These are phyloP conservation scores for Vitis hybrid DNA, from an alignment of 177 flowering plant genomes.

Conservation along the genomic window DNA sequence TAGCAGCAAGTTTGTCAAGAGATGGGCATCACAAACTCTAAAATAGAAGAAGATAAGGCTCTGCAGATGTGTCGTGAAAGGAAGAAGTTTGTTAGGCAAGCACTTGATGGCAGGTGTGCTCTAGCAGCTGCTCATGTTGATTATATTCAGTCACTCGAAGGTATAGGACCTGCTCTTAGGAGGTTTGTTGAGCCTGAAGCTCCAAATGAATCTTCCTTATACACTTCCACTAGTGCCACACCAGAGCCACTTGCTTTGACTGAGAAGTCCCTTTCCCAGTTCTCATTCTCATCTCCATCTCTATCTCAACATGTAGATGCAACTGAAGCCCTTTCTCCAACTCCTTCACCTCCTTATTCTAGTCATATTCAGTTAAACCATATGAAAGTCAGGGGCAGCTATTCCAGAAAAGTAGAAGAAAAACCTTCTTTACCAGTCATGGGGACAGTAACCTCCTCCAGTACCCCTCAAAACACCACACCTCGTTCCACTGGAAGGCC, in stretches of 20 bases:
- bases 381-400: conserved; percentile 56
- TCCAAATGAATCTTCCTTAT: conserved; percentile 57
- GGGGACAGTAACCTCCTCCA: conserved; percentile 53
- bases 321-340: conserved; percentile 47
- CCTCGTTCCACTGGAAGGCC: conserved; percentile 41
- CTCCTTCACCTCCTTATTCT: conserved; percentile 68
- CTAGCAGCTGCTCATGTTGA: conserved; percentile 80
- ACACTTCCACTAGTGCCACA: conserved; percentile 68
- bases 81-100: conserved; percentile 76
- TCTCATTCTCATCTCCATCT: conserved; percentile 69
- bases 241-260: conserved; percentile 71
- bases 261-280: conserved; percentile 67
- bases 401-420: conserved; percentile 69
- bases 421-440: conserved; percentile 47
- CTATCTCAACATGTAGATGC: conserved; percentile 60
- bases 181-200: conserved; percentile 78
- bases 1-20: conserved; percentile 6
- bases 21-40: conserved; percentile 85
- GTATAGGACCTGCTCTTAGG: conserved; percentile 65
- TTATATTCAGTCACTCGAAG: conserved; percentile 71
- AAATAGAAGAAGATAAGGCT: conserved; percentile 83
- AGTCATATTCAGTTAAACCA: conserved; percentile 51
- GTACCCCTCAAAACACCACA: conserved; percentile 43
- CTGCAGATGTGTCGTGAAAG: conserved; percentile 87
- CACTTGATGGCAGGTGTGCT: conserved; percentile 86